Conservation (phyloP, 164 flowering plant genomes). For the Echeveria elegans region DNA sequence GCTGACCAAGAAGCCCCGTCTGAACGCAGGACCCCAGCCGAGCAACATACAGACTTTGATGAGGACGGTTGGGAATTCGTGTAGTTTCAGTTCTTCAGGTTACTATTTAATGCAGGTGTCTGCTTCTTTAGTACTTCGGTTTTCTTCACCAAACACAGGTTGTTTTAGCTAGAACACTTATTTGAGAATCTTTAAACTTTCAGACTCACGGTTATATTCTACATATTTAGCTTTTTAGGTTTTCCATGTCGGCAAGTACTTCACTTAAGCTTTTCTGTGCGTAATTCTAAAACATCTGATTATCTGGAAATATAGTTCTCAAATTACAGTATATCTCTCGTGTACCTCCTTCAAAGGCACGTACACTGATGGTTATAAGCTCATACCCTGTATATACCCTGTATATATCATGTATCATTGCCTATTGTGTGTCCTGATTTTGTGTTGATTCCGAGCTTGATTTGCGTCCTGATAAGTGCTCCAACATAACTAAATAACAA, state of each 20-base stretch:
- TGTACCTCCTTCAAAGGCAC: too few relatives aligned
- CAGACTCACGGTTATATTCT: background rate
- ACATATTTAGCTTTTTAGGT: background rate
- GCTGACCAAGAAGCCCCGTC: conserved; percentile 15
- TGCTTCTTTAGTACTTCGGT: background rate
- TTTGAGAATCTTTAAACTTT: background rate
- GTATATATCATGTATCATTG: too few relatives aligned
- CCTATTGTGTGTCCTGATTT: too few relatives aligned
- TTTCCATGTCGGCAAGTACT: background rate
- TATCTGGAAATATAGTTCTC: background rate
- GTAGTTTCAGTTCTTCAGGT: background rate
- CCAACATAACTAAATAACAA: too few relatives aligned
- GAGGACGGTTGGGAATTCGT: conserved; percentile 47
- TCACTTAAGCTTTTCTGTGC: background rate
- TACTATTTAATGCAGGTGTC: background rate
- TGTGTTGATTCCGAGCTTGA: too few relatives aligned
- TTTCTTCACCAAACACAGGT: background rate
- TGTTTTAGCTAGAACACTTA: background rate
- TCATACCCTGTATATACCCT: too few relatives aligned
- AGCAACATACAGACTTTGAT: conserved; percentile 19
- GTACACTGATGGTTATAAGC: too few relatives aligned
- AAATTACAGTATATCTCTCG: background rate
- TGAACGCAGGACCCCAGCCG: conserved; percentile 16
- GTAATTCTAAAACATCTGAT: background rate
- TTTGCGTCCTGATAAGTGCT: too few relatives aligned